Base-by-base conservation (phyloP, 331 rosid species). In the Ulmus americana region DNA sequence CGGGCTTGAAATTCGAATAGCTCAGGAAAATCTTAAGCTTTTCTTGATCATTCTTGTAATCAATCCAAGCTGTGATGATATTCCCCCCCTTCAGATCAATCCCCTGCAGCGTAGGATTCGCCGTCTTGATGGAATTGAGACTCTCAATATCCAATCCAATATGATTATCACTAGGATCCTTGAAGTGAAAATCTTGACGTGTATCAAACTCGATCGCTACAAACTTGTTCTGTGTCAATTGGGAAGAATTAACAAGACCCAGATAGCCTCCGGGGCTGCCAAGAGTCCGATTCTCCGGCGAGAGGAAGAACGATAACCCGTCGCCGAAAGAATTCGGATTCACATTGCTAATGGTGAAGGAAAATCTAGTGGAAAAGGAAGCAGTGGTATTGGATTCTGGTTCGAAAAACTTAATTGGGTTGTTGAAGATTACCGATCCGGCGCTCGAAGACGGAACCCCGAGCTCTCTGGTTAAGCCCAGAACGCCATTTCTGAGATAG, bases 181-280 rank as follows among this genome's bases (percentile, higher is more conserved):
- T 14, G 70, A 83, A 79, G 7, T 10, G 18, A 3, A 64, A 10
- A 54, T 88, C 84, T 0, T 64, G 73, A 1, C 75, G 79, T 0
- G 95, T 84, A 48, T 91, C 96, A 12, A 91, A 88, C 6, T 86
- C 89, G 1, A 91, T 46, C 2, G 95, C 90, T 10, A 88, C 47
- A 16, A 80, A 83, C 66, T 57, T 74, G 78, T 78, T 74, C 20
- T 63, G 54, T 51, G 81, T 77, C 68, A 73, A 35, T 10, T 79
- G 81, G 54, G 90, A 74, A 3, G 83, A 47, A 60, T 81, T 74
- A 6, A 78, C 70, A 7, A 80, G 83, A 44, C 82, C 91, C 65
- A 78, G 40, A 15, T 42, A 83, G 0, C 75, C 76, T 0, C 83
- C 86, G 0, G 86, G 52, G 60, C 79, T 73, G 5, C 81, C 82